Evolutionary conservation across 2,329 filamentous ascomycete species (phyloP), one percentile per base, ranked within the genome.

Genomic region (Chaetomiaceae sp.): DNA sequence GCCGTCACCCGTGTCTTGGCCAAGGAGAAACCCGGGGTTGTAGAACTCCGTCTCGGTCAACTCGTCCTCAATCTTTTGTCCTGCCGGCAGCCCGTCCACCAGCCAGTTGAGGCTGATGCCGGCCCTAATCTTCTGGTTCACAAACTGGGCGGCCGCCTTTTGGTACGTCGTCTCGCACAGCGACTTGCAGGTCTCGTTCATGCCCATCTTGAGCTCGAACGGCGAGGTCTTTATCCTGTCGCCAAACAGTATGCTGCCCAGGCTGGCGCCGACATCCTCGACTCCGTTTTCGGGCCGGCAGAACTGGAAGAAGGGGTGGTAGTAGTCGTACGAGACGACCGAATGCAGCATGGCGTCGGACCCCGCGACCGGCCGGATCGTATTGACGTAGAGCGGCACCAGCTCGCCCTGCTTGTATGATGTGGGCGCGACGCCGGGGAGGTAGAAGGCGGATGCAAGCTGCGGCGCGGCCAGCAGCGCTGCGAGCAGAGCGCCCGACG

Each of bases 151-250:
- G 42, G 83, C 79, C 15, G 75, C 72, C 24, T 78, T 69, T 36
- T 85, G 75, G 61, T 82, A 85, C 33, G 76, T 75, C 34, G 77
- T 73, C 22, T 74, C 69, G 66, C 93, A 98, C 3, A 95, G 73
- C 14, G 76, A 67, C 65, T 91, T 93, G 72, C 93, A 98, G 0
- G 83, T 83, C 66, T 96, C 86, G 63, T 98, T 93, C 52, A 81
- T 72, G 45, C 70, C 81, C 90, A 98, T 96, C 56, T 81, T 78
- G 50, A 97, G 73, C 62, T 95, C 81, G 62, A 95, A 95, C 0
- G 91, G 88, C 29, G 91, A 97, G n/a, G 88, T 95, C 70, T 88
- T 88, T 70, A 98, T 98, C 47, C 93, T 81, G 69, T 98, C 93
- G 56, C 93, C 93, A 59, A 98, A 98, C 42, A 98, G 69, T 62